Base-by-base conservation (phyloP, 2,329 filamentous ascomycete species). In the Orbilia oligospora region DNA sequence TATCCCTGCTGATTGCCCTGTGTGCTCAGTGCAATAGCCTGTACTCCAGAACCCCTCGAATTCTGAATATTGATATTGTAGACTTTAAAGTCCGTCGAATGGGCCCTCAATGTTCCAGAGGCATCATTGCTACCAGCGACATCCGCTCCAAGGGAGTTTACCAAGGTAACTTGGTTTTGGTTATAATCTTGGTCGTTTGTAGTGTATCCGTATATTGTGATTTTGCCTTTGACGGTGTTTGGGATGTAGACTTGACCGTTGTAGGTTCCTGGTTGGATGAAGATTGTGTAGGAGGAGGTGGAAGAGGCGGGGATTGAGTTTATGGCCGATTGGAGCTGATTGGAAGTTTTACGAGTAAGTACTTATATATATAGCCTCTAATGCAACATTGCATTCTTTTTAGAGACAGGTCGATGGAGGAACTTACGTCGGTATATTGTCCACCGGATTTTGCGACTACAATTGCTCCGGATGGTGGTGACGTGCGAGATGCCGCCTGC, bases 31-130 rank as follows among this genome's bases (percentile, higher is more conserved):
- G 89, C 88, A 58, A 90, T 84, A 12, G 87, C 88, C 80, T 89
- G 87, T 3, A 85, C 85, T 22, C 87, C 87, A 46, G 51, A 56
- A 10, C 75, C 81, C 76, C 81, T 80, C 10, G 86, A 84, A 73
- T 89, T 89, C 63, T 85, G 86, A 2, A 89, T 84, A 82, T 90
- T 89, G 82, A 91, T 85, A 80, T 91, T 91, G 85, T 91, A 91
- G 18, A 91, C 84, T 80, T 87, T 88, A 75, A 91, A 86, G 80
- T 88, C 86, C 4, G 83, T 82, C 0, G 87, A 86, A 81, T 83
- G 84, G 8, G 85, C 86, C 12, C 87, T 85, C n/a, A 88, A 83
- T 0, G 87, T 88, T 3, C 82, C 83, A 0, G 85, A 90, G 69
- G 83, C 82, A 79, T 91, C 90, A 79, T 91, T 88, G 81, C 83